phyloP scores from a whole-genome alignment of 1,139 yeast species.

The Ogataea hybrid region DNA sequence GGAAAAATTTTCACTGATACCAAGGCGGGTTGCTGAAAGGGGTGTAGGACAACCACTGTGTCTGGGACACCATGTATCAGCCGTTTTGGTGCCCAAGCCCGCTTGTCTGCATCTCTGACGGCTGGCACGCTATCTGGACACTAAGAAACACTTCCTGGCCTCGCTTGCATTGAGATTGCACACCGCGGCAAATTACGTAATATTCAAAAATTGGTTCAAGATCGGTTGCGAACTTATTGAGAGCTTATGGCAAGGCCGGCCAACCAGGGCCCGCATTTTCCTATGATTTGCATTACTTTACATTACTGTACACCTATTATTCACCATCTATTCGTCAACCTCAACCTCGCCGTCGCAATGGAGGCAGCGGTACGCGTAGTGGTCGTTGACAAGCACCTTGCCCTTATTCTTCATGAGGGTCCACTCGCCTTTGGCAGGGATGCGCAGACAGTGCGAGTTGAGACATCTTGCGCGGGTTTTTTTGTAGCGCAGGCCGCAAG shows the following conservation, averaged over 20 bases:
- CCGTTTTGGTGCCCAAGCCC: too few species aligned
- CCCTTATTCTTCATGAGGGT: constrained; percentile 79
- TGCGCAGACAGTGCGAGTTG: constrained; percentile 70
- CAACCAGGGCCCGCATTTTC: not conserved
- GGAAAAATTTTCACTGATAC: constrained; percentile 3
- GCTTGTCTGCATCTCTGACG: not conserved
- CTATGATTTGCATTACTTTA: not conserved
- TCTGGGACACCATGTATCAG: too few species aligned
- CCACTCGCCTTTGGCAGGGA: constrained; percentile 97
- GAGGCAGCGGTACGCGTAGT: constrained; percentile 54
- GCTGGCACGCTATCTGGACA: not conserved
- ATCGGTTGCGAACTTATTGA: too few species aligned
- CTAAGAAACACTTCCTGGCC: not conserved
- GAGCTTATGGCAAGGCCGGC: too few species aligned
- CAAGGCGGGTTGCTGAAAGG: too few species aligned
- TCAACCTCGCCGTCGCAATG: constrained; percentile 65
- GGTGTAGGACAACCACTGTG: too few species aligned
- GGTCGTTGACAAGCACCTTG: constrained; percentile 37
- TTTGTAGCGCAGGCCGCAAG: constrained; percentile 92
- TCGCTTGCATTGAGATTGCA: constrained; percentile 1
- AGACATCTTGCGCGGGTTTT: constrained; percentile 92
- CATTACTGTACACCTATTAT: not conserved
- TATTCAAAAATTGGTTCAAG: too few species aligned
- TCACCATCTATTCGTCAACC: constrained; percentile 29
- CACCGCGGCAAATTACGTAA: constrained; percentile 11